Evolutionary conservation across 495 filamentous ascomycete genomes (phyloP), one percentile per base, ranked within the genome.

Genomic region (Ascodesmis nigricans): DNA sequence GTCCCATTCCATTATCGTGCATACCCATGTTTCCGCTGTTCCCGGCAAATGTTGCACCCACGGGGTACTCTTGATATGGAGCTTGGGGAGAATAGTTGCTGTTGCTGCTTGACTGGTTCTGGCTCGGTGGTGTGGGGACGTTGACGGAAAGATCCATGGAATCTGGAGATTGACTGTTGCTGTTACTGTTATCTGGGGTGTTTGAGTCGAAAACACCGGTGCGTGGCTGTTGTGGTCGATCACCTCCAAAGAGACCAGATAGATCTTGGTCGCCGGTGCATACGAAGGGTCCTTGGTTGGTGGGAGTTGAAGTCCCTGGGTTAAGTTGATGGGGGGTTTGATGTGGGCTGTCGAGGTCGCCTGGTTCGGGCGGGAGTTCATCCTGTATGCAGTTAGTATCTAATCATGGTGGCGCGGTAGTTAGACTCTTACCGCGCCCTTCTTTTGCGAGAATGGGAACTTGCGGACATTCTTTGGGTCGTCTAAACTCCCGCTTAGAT

Each of bases 401-500:
- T n/a, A n/a, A n/a, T n/a, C n/a, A n/a, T n/a, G n/a, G n/a, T n/a
- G n/a, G n/a, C n/a, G n/a, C n/a, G n/a, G n/a, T n/a, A n/a, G n/a
- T n/a, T n/a, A n/a, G n/a, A n/a, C n/a, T 8, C 39, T 38, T 38
- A 48, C 46, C 36, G 49, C 33, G 25, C 46, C 46, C 19, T 47
- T 45, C 18, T 45, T 44, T 3, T 44, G 44, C 4, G 35, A 26
- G 19, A 45, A 50, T 1, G 47, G 47, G 11, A 50, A 50, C 21
- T 34, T 50, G 16, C 29, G 38, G n/a, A 33, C 19, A 8, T 45
- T 45, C 9, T 36, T 34, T 7, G 45, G 45, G 0, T 26, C 1
- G 3, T 49, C 47, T 15, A 45, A 22, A 4, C 33, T 29, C 16
- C 49, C 48, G 1, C 40, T 50, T 4, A 93, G 65, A 47, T 99